Evolutionary conservation across 2,329 filamentous ascomycete genomes (phyloP).

Genomic region (Aspergillus sp.): DNA sequence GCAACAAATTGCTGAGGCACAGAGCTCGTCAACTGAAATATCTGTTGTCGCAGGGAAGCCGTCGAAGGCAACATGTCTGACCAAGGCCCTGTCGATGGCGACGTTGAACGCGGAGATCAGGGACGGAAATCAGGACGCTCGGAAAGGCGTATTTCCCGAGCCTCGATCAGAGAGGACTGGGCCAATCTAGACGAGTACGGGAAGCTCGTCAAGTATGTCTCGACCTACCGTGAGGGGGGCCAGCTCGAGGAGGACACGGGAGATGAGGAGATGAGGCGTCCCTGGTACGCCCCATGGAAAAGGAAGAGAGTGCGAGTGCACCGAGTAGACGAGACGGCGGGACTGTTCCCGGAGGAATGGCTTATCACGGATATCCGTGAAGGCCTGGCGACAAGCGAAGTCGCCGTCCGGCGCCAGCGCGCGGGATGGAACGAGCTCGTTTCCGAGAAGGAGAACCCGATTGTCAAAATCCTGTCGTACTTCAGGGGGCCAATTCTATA

Average conservation of each 20-base stretch:
- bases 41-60: neutral
- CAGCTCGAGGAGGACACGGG: conserved; percentile 33
- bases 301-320: conserved; percentile 25
- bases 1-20: too few species aligned
- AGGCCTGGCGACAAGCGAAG: conserved; percentile 51
- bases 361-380: conserved; percentile 58
- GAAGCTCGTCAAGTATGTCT: conserved; percentile 58
- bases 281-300: conserved; percentile 53
- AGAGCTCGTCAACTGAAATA: neutral
- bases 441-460: conserved; percentile 68
- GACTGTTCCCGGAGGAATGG: conserved; percentile 54
- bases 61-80: conserved; percentile 2
- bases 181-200: conserved; percentile 51
- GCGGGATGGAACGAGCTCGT: conserved; percentile 64
- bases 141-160: conserved; percentile 25
- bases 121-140: conserved; percentile 18
- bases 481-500: conserved; percentile 69
- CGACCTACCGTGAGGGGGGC: conserved; percentile 51
- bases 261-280: conserved; percentile 38
- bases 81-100: conserved; percentile 9
- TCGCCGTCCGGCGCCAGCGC: conserved; percentile 53
- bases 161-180: conserved; percentile 25
- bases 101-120: conserved; percentile 9
- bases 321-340: conserved; percentile 14
- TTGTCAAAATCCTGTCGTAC: conserved; percentile 64